Base-by-base conservation (phyloP, 2,329 filamentous ascomycete genomes). In the Fusarium multiceps region DNA sequence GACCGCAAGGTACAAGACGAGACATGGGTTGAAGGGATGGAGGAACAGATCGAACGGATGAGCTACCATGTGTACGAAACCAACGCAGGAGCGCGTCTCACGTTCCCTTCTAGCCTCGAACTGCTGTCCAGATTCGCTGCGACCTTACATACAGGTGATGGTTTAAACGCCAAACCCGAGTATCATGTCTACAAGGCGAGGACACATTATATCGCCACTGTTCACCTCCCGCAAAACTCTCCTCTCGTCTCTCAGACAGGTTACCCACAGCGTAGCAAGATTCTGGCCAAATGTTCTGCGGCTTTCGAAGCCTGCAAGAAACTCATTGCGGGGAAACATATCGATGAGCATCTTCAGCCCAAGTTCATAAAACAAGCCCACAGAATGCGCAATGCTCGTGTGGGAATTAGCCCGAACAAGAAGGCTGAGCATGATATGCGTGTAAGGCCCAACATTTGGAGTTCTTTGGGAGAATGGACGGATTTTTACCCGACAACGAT, bases 271-370 rank as follows among this genome's bases (percentile, higher is more conserved):
- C 78, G 83, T 10, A 92, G 86, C 60, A 98, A 97, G 78, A 85
- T 89, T 30, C 81, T 91, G 20, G 95, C 96, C 7, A 97, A 96
- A 78, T 93, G 93, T 69, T 93, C 94, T 0, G 95, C 94, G 5
- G 95, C 96, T 1, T 98, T 95, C 77, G 88, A 94, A 74, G 88
- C 92, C 53, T 98, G 94, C 75, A 77, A 93, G 3, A 78, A 89
- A 66, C 84, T 99, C 18, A 84, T 90, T 49, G 84, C 88, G 62
- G 85, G 86, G 55, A 87, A 87, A 4, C 89, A 91, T 63, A 83
- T 99, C 7, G 88, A 98, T 75, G 86, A 89, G 1, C 83, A 93
- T 76, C 84, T 98, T 4, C 86, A 93, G 58, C 93, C 96, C 0
- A 87, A 87, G 0, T 92, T 93, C 64, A 84, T 85, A 21, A 95